Percentiles rank a stretch among this genome's conserved stretches.
These are phyloP conservation scores for Volvariella volvacea DNA, from an alignment of 1,284 basidiomycete species.

Conservation along the genomic window DNA sequence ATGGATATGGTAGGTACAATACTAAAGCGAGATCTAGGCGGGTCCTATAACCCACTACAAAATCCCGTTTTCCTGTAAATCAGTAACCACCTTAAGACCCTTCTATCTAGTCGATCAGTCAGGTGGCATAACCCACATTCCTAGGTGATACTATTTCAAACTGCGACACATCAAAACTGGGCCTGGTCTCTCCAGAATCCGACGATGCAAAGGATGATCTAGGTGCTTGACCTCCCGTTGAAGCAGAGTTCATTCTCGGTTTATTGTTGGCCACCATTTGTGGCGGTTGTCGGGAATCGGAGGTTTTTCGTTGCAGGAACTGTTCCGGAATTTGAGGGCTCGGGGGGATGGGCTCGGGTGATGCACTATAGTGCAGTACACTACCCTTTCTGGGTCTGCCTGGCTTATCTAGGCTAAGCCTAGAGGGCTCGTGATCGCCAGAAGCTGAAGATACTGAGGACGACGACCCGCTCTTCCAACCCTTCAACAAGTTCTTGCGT, in stretches of 20 bases:
- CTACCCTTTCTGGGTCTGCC: conserved; percentile 22
- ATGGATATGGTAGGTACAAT: too few species aligned
- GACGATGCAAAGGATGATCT: conserved; percentile 12
- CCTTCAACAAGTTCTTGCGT: neutral
- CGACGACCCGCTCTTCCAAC: neutral
- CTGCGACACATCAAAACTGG: conserved; percentile 39
- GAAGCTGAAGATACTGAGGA: conserved; percentile 5
- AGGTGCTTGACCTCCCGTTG: neutral
- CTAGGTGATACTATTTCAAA: conserved; percentile 46
- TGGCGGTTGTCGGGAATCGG: neutral
- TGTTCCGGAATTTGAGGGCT: conserved; percentile 40
- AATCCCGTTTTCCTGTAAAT: too few species aligned
- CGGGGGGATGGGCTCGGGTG: conserved; percentile 26
- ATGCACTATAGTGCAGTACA: conserved; percentile 23
- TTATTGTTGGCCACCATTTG: too few species aligned
- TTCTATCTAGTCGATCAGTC: too few species aligned
- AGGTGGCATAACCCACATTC: conserved; percentile 18
- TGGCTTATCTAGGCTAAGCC: conserved; percentile 23
- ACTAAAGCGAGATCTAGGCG: too few species aligned
- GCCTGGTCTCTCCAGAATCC: conserved; percentile 29
- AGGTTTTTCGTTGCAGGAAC: conserved; percentile 15
- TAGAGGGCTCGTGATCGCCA: conserved; percentile 11
- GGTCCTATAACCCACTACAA: too few species aligned
- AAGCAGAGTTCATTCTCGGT: too few species aligned
- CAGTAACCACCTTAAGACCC: too few species aligned